Evolutionary conservation across 2,329 filamentous ascomycete genomes (phyloP), one percentile per base, ranked within the genome.

Genomic region (Cytospora leucostoma): DNA sequence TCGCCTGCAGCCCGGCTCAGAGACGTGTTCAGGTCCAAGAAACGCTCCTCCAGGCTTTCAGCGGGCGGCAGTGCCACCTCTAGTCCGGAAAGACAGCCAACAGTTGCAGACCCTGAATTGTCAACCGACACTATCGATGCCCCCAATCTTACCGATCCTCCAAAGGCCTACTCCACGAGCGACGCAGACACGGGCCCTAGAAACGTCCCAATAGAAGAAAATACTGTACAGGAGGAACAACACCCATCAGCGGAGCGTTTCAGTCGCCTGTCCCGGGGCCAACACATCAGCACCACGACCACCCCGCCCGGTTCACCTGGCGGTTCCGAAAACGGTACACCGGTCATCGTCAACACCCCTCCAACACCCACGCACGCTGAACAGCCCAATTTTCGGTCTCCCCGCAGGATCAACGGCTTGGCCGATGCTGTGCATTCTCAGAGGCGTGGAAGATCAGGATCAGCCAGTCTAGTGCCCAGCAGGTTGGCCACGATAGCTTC

Each of bases 401-500:
- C 68, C 64, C 62, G 63, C 56, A 54, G 65, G 51, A 68, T 73
- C 63, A 62, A 65, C 56, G 65, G 64, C 12, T 55, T 66, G 40
- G 68, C 72, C 40, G 71, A 74, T 54, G n/a, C 84, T 71, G 91
- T 91, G 85, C 91, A 88, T 77, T 85, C 88, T 63, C 90, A 93
- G 66, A 76, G 80, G 70, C 79, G 83, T 68, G 74, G 73, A 65
- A 80, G 80, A 71, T 82, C 86, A 80, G 78, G 78, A 71, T 84
- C 83, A 66, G 76, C 75, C 65, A 82, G 75, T 63, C 77, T 87
- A 67, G 83, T 83, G 51, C 93, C 93, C 37, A 97, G 93, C 82
- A 97, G 96, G 77, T 83, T 97, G 44, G 96, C 93, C 37, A 93
- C 85, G 67, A 87, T 88, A 56, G 88, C 88, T 67, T 82, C 84